phyloP scores from a whole-genome alignment of 129 eudicot genomes.

The Centella asiatica region DNA sequence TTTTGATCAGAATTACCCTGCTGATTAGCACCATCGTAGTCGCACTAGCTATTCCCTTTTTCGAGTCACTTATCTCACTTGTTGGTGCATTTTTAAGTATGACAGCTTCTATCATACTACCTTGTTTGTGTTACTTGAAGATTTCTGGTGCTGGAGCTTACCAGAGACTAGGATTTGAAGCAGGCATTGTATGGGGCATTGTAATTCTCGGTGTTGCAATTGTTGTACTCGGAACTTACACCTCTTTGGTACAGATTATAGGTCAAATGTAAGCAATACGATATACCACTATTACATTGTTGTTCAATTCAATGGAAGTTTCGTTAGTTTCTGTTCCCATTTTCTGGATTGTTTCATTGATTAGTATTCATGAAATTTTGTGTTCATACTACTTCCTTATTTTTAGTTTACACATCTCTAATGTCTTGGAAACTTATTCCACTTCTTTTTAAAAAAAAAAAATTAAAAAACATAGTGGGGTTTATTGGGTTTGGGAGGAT shows the following conservation, averaged over 20 bases:
- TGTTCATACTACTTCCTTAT: too few relatives aligned
- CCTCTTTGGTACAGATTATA: constrained; percentile 42
- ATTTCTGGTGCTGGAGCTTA: constrained; percentile 39
- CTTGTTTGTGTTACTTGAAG: constrained; percentile 77
- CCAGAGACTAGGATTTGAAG: constrained; percentile 34
- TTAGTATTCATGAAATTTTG: too few relatives aligned
- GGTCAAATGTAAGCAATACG: constrained; percentile 16
- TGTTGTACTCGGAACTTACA: constrained; percentile 54
- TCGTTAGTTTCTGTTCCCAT: not conserved
- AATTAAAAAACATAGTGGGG: too few relatives aligned
- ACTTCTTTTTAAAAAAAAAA: too few relatives aligned
- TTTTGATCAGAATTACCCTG: constrained; percentile 44
- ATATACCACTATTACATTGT: not conserved
- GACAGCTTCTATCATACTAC: constrained; percentile 52
- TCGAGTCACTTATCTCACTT: constrained; percentile 63
- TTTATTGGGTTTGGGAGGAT: too few relatives aligned
- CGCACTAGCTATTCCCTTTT: constrained; percentile 67
- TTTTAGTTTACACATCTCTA: too few relatives aligned
- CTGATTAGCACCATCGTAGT: constrained; percentile 60
- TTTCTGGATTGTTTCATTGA: too few relatives aligned
- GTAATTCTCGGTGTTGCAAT: constrained; percentile 32
- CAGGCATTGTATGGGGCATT: constrained; percentile 21
- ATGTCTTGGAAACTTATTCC: too few relatives aligned
- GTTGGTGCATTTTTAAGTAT: constrained; percentile 79
- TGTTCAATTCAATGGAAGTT: not conserved